A percentile compares a stretch with the other conserved stretches of the same genome.
phyloP scores from a whole-genome alignment of 2,329 filamentous ascomycete genomes.

The Westerdykella sp. region DNA sequence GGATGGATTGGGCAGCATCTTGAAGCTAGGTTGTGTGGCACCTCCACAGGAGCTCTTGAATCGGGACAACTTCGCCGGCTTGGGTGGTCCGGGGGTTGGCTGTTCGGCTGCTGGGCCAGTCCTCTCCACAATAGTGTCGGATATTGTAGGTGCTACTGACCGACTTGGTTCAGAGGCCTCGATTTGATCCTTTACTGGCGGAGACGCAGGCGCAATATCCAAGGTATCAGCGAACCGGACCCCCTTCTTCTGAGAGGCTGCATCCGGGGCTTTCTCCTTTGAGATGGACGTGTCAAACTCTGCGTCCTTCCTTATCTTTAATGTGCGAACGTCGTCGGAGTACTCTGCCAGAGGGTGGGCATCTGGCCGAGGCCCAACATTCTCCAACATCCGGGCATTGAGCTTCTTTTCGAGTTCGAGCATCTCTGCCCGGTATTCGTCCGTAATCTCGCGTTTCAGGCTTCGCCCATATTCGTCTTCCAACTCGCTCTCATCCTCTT shows the following conservation, averaged over 20 bases:
- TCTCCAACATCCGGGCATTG: constrained; percentile 53
- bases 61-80: constrained; percentile 34
- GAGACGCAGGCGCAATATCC: constrained; percentile 56
- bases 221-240: constrained; percentile 74
- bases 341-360: constrained; percentile 37
- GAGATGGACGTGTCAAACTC: constrained; percentile 25
- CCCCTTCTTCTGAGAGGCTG: constrained; percentile 51
- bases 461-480: constrained; percentile 73
- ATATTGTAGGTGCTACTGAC: constrained; percentile 22
- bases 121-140: constrained; percentile 33
- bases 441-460: constrained; percentile 59
- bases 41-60: constrained; percentile 36
- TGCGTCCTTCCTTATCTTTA: constrained; percentile 42
- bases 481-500: constrained; percentile 54
- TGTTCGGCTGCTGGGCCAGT: constrained; percentile 8
- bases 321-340: constrained; percentile 53
- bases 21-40: constrained; percentile 8
- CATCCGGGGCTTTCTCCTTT: constrained; percentile 4
- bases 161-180: background rate
- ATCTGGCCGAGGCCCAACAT: constrained; percentile 47
- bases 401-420: constrained; percentile 74
- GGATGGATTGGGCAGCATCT: constrained; percentile 18
- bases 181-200: constrained; percentile 18
- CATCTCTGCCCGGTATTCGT: constrained; percentile 78
- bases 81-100: constrained; percentile 11